phyloP scores from a whole-genome alignment of 2,329 filamentous ascomycete genomes.

The Alternaria dauci region DNA sequence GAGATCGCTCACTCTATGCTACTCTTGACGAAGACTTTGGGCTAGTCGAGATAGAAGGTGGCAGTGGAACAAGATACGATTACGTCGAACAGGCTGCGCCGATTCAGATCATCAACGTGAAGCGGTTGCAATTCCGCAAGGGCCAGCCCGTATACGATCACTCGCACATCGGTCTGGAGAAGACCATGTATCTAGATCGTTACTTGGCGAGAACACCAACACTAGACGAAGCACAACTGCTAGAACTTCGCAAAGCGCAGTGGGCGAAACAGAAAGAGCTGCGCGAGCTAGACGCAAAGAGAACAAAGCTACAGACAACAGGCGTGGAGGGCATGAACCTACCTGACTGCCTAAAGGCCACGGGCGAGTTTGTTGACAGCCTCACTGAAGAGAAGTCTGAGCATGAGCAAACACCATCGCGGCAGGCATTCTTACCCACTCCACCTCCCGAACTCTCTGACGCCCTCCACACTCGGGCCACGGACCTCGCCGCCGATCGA shows the following conservation, averaged over 20 bases:
- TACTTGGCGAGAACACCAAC: constrained; percentile 63
- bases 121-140: constrained; percentile 76
- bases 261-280: constrained; percentile 79
- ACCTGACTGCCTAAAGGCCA: constrained; percentile 42
- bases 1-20: constrained; percentile 75
- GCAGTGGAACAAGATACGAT: constrained; percentile 40
- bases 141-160: constrained; percentile 55
- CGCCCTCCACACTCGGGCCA: constrained; percentile 32
- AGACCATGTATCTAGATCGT: constrained; percentile 84
- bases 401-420: constrained; percentile 8
- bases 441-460: constrained; percentile 33
- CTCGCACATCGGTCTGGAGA: constrained; percentile 78
- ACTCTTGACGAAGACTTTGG: constrained; percentile 89
- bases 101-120: constrained; percentile 87
- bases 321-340: constrained; percentile 40
- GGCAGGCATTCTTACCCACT: constrained; percentile 20
- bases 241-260: constrained; percentile 70
- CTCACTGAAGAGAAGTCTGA: constrained; percentile 22
- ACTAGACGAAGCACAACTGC: constrained; percentile 56
- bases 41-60: constrained; percentile 69
- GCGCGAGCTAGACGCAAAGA: constrained; percentile 61
- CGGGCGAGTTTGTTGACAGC: constrained; percentile 34
- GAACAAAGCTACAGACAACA: constrained; percentile 52
- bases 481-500: constrained; percentile 35
- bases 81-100: constrained; percentile 73